Evolutionary conservation across 2,329 filamentous ascomycete genomes (phyloP).

Genomic region (Fusarium miscanthi): DNA sequence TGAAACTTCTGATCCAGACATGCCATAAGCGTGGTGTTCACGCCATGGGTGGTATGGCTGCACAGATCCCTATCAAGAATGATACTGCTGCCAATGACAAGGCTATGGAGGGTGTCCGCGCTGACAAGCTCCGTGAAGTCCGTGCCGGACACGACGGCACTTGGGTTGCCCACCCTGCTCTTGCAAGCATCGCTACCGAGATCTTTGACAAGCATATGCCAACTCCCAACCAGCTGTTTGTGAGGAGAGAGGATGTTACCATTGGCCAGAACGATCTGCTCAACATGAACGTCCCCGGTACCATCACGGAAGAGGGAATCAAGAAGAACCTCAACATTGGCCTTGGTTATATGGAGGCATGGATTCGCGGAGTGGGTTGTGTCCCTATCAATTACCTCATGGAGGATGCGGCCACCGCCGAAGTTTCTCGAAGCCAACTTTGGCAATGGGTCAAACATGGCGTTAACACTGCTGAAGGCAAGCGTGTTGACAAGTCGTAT

Average conservation of each 20-base stretch:
- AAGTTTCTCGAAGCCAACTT: conserved; percentile 92
- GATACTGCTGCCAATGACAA: conserved; percentile 90
- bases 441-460: conserved; percentile 92
- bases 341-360: conserved; percentile 98
- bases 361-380: conserved; percentile 93
- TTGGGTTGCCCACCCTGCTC: conserved; percentile 96
- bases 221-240: conserved; percentile 94
- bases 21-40: conserved; percentile 98
- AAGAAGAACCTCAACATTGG: conserved; percentile 98
- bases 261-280: conserved; percentile 90
- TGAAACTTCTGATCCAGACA: conserved; percentile 97
- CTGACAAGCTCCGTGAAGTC: conserved; percentile 96
- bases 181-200: conserved; percentile 87
- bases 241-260: conserved; percentile 88
- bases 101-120: conserved; percentile 92
- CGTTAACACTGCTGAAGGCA: conserved; percentile 83
- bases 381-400: conserved; percentile 98
- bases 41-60: conserved; percentile 98
- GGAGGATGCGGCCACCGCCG: conserved; percentile 97
- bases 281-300: conserved; percentile 97
- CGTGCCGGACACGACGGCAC: conserved; percentile 95
- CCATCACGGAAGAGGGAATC: conserved; percentile 93
- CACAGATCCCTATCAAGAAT: conserved; percentile 98
- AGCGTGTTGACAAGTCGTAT: conserved; percentile 92
- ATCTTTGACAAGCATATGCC: conserved; percentile 99